phyloP scores from a whole-genome alignment of 768 basidiomycete genomes.

The Boletales sp. region DNA sequence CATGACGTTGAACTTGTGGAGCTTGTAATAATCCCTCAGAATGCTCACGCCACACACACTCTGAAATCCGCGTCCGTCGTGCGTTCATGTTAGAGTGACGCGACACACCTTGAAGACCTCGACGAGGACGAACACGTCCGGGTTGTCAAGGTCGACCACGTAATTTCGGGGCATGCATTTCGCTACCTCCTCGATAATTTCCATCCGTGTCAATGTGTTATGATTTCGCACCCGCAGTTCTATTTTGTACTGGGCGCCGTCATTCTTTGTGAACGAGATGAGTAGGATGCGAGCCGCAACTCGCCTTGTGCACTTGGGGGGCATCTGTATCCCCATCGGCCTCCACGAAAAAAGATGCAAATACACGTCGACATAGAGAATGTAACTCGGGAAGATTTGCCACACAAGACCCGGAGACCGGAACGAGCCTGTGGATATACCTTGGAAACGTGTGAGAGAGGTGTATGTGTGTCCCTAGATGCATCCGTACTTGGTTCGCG shows the following conservation, averaged over 20 bases:
- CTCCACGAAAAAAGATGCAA: slow-evolving; percentile 50
- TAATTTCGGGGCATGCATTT: slow-evolving; percentile 67
- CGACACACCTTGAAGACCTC: slow-evolving; percentile 76
- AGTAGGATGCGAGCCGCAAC: background rate
- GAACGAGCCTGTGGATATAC: slow-evolving; percentile 66
- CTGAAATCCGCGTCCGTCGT: slow-evolving; percentile 34
- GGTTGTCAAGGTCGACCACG: slow-evolving; percentile 62
- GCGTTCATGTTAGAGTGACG: background rate
- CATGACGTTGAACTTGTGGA: slow-evolving; percentile 78
- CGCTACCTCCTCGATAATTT: slow-evolving; percentile 65
- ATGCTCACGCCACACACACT: slow-evolving; percentile 74
- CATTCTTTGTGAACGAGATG: background rate
- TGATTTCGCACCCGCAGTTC: slow-evolving; percentile 77
- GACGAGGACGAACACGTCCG: slow-evolving; percentile 71
- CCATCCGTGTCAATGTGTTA: slow-evolving; percentile 56
- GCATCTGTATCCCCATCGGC: slow-evolving; percentile 28
- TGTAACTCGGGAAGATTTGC: slow-evolving; percentile 72
- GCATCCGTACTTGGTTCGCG: slow-evolving; percentile 55
- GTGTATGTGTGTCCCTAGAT: background rate
- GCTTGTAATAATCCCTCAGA: slow-evolving; percentile 65
- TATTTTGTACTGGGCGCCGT: slow-evolving; percentile 64
- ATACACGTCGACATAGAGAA: slow-evolving; percentile 51
- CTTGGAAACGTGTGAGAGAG: slow-evolving; percentile 34
- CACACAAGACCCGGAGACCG: slow-evolving; percentile 62
- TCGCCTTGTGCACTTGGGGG: slow-evolving; percentile 44